Evolutionary conservation across 441 rosid species (phyloP).

Genomic region (Omphalea diandra): DNA sequence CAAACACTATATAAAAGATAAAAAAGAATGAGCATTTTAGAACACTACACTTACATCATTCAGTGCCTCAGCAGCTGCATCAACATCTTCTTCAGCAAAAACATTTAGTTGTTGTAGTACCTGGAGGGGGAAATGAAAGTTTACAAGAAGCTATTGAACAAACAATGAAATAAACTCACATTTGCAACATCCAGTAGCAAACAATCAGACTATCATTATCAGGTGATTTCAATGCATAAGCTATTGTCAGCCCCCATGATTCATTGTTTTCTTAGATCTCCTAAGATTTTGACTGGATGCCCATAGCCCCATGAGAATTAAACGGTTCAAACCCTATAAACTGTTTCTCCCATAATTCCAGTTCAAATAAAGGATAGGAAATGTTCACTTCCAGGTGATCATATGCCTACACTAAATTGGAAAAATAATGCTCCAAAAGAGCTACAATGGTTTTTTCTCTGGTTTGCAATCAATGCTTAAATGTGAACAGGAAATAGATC

Average conservation of each 20-base stretch:
- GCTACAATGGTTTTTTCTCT: background rate
- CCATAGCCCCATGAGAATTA: background rate
- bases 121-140: constrained; percentile 29
- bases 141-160: background rate
- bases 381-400: constrained; percentile 7
- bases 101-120: constrained; percentile 71
- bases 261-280: background rate
- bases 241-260: background rate
- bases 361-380: background rate
- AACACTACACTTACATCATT: constrained; percentile 56
- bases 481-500: background rate
- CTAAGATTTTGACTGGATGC: background rate
- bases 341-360: background rate
- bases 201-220: background rate
- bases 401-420: background rate
- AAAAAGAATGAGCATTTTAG: background rate
- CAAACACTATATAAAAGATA: no score
- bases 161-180: no score
- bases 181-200: background rate
- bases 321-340: background rate
- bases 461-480: background rate
- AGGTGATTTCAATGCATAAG: background rate
- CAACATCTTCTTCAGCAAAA: constrained; percentile 66
- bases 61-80: constrained; percentile 75
- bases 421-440: background rate